Evolutionary conservation across 306 rosid genomes (phyloP).

Genomic region (Lathyrus tuberosus): DNA sequence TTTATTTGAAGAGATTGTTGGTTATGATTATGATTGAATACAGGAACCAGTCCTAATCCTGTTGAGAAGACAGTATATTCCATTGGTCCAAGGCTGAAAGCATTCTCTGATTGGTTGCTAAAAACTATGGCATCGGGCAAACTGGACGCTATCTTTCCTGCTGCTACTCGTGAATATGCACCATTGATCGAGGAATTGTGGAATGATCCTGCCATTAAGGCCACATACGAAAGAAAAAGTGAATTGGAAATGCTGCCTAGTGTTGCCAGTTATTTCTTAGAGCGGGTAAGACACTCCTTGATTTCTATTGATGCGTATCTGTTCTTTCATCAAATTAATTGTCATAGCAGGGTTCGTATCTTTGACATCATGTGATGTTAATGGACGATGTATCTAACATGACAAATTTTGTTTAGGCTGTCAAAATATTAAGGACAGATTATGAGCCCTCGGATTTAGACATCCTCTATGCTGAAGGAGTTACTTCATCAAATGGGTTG

Average conservation of each 20-base stretch:
- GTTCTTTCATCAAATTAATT: constrained; percentile 36
- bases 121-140: constrained; percentile 93
- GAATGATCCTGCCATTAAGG: constrained; percentile 87
- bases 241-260: constrained; percentile 93
- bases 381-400: constrained; percentile 40
- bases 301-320: constrained; percentile 9
- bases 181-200: constrained; percentile 93
- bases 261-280: constrained; percentile 85
- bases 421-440: constrained; percentile 81
- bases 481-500: constrained; percentile 93
- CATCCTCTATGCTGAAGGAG: constrained; percentile 94
- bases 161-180: constrained; percentile 98
- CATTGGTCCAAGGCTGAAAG: constrained; percentile 84
- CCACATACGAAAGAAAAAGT: constrained; percentile 75
- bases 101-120: constrained; percentile 99
- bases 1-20: constrained; percentile 19
- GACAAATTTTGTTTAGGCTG: constrained; percentile 61
- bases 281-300: constrained; percentile 68
- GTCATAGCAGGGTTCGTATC: constrained; percentile 2
- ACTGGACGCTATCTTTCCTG: constrained; percentile 93
- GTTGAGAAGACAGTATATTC: constrained; percentile 64
- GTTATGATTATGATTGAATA: constrained; percentile 35
- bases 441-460: constrained; percentile 95
- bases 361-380: constrained; percentile 34
- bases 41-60: constrained; percentile 55